Evolutionary conservation across 1,139 yeast species (phyloP), one percentile per base, ranked within the genome.

Genomic region (Geotrichum macrosporum): DNA sequence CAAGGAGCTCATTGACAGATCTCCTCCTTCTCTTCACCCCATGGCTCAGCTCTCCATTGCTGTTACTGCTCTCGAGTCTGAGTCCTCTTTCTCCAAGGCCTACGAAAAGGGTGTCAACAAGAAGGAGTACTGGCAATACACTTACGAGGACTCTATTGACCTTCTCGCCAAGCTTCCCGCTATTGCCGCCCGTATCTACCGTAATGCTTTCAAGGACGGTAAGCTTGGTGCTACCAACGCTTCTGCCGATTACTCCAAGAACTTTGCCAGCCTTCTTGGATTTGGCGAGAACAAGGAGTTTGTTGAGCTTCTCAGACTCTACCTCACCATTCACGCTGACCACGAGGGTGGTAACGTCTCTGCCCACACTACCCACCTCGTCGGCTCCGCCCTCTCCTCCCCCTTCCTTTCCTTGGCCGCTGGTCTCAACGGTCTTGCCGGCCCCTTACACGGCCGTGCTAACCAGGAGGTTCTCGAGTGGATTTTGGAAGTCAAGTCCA

Each of bases 301-400:
- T 67, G 78, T 84, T 53, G 95, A 88, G 72, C 78, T 89, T 64
- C 81, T 88, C 81, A 81, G 96, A 75, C 77, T 89, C 65, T 89
- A 89, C 77, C 77, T 87, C 66, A 86, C 96, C 57, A 83, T 89
- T 64, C 97, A 89, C 76, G 88, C 95, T 48, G 96, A 89, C 71
- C 97, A 89, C 74, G 97, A 89, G 75, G 96, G 96, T 74, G 97
- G 97, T 72, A 89, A 89, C 67, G 97, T 89, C 54, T 86, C 96
- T 54, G 96, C 96, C 46, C 97, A 89, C 76, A 81, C 96, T 63
- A 88, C 97, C 58, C 96, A 89, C 73, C 77, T 89, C 71, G 96
- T 89, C 56, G 96, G 96, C 60, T 85, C 95, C 31, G 96, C 97
- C 50, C 78, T 89, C 62, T 82, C 95, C 21, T 88, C 95, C 51